These are phyloP conservation scores for Schizophyllum commune DNA, from an alignment of 1,284 basidiomycete species.

Conservation along the genomic window DNA sequence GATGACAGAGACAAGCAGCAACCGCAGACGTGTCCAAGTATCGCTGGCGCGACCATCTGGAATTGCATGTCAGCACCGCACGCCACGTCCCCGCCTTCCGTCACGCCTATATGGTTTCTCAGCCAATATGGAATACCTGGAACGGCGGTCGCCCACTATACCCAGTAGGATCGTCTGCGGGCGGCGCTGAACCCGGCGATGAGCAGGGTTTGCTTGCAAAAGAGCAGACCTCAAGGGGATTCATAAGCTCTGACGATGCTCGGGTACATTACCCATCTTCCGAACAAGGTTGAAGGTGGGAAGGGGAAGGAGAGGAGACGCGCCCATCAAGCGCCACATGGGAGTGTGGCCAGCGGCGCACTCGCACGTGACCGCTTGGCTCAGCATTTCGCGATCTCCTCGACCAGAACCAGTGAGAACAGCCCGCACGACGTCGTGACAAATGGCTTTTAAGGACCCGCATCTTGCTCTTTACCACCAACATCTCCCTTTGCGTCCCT, in stretches of 20 bases:
- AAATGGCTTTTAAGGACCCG: background rate
- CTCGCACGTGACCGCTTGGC: background rate
- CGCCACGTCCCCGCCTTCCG: background rate
- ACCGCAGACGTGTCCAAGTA: background rate
- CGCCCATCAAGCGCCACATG: background rate
- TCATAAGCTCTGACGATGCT: too few relatives aligned
- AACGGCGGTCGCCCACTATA: background rate
- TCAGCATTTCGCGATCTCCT: background rate
- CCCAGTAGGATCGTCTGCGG: background rate
- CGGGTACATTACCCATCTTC: background rate
- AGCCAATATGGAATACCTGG: background rate
- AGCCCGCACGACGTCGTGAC: background rate
- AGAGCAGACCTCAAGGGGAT: too few relatives aligned
- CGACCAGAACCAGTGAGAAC: background rate
- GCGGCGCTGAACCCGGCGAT: too few relatives aligned
- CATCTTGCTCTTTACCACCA: background rate
- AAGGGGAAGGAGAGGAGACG: background rate
- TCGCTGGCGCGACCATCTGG: background rate
- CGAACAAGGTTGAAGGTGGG: too few relatives aligned
- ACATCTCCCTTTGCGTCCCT: constrained; percentile 2
- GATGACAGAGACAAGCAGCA: background rate
- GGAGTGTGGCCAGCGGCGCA: background rate
- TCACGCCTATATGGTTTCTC: background rate
- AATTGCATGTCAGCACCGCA: background rate
- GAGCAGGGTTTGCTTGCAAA: too few relatives aligned